These are phyloP conservation scores for Warburgia ugandensis DNA, from an alignment of 164 flowering plant genomes.

Conservation along the genomic window DNA sequence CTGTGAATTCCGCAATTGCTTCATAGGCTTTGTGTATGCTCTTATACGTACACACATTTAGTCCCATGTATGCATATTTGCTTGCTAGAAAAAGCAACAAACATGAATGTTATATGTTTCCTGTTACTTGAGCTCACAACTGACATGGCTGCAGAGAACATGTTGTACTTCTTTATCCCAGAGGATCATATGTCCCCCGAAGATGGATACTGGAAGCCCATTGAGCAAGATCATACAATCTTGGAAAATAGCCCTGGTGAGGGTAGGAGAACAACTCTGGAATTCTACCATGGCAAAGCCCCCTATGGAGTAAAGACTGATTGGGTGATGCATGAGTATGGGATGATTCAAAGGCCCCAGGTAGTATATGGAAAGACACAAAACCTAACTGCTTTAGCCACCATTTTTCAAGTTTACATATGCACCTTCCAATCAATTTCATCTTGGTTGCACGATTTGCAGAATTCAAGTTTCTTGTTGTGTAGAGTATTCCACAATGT, in stretches of 20 bases:
- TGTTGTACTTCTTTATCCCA: slow-evolving; percentile 30
- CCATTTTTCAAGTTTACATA: slow-evolving; percentile 1
- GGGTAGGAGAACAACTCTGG: slow-evolving; percentile 46
- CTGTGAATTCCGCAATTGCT: too few species aligned
- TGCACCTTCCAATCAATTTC: slow-evolving; percentile 17
- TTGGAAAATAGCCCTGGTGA: slow-evolving; percentile 15
- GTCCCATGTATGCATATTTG: too few species aligned
- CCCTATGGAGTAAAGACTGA: slow-evolving; percentile 29
- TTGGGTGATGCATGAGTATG: slow-evolving; percentile 55
- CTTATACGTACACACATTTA: too few species aligned
- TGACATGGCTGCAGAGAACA: slow-evolving; percentile 35
- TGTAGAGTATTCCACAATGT: slow-evolving; percentile 34
- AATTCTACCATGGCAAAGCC: slow-evolving; percentile 29
- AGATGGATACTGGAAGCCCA: slow-evolving; percentile 40
- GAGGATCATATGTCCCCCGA: slow-evolving; percentile 16
- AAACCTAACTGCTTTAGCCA: slow-evolving; percentile 5
- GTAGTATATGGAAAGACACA: slow-evolving; percentile 17
- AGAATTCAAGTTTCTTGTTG: slow-evolving; percentile 32
- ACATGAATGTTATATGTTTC: too few species aligned
- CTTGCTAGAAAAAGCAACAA: too few species aligned
- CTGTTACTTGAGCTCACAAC: too few species aligned
- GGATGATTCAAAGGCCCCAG: slow-evolving; percentile 23
- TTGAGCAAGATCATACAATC: slow-evolving; percentile 25
- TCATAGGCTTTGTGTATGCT: too few species aligned
- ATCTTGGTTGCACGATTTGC: slow-evolving; percentile 29